Evolutionary conservation across 2,329 filamentous ascomycete genomes (phyloP).

Genomic region (Tolypocladium pustulatum): DNA sequence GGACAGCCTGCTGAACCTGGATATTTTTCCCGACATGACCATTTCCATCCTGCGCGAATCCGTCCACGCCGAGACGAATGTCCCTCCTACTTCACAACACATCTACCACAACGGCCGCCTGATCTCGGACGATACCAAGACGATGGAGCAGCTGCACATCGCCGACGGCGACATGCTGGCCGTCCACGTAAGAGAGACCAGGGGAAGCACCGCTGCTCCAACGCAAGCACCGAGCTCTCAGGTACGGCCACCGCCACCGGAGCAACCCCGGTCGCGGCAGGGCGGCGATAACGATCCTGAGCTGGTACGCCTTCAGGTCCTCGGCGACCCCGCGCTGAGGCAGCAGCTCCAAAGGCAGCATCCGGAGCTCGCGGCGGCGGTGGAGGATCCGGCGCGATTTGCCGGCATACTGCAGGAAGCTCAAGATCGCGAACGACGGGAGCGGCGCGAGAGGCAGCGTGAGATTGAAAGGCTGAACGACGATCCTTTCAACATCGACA

Average conservation of each 20-base stretch:
- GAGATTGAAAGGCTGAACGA: slow-evolving; percentile 80
- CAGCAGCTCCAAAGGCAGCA: slow-evolving; percentile 60
- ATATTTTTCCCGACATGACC: slow-evolving; percentile 74
- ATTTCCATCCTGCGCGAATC: slow-evolving; percentile 78
- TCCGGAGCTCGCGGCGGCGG: slow-evolving; percentile 65
- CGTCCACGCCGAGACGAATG: slow-evolving; percentile 71
- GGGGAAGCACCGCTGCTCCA: slow-evolving; percentile 33
- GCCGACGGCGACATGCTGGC: slow-evolving; percentile 87
- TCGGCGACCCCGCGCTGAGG: slow-evolving; percentile 66
- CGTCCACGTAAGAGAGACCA: slow-evolving; percentile 61
- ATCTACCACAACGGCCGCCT: slow-evolving; percentile 85
- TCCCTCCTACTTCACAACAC: slow-evolving; percentile 64
- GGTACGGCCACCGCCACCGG: slow-evolving; percentile 15
- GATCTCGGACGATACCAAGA: slow-evolving; percentile 67
- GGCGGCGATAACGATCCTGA: slow-evolving; percentile 56
- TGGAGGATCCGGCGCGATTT: slow-evolving; percentile 70
- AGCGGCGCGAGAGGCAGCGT: slow-evolving; percentile 66
- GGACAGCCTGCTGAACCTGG: slow-evolving; percentile 68
- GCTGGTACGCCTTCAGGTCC: slow-evolving; percentile 68
- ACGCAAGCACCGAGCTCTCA: slow-evolving; percentile 23
- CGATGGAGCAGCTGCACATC: slow-evolving; percentile 71
- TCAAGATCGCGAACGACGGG: slow-evolving; percentile 58
- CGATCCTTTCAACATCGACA: slow-evolving; percentile 88
- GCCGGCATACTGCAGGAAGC: slow-evolving; percentile 59
- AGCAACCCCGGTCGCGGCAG: slow-evolving; percentile 21